Percentiles rank a stretch among this genome's conserved stretches.
Conservation (phyloP, 1,284 basidiomycete genomes). For the Athelia sp. region DNA sequence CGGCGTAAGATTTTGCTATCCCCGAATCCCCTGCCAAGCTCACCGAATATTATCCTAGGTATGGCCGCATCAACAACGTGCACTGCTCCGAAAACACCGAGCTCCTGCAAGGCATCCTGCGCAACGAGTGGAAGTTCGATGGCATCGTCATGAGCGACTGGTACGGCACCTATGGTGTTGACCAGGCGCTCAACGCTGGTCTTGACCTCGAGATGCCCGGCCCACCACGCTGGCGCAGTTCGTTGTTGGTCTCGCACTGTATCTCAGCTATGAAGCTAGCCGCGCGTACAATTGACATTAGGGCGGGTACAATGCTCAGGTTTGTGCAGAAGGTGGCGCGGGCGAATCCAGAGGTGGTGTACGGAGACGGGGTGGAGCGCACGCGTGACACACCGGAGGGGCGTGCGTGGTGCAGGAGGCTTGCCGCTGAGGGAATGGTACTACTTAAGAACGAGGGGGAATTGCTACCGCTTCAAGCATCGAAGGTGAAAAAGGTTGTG, state of each 20-base stretch:
- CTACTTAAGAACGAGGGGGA: conserved; percentile 62
- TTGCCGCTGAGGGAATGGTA: conserved; percentile 64
- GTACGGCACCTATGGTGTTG: conserved; percentile 61
- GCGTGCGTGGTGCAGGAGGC: conserved; percentile 46
- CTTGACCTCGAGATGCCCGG: conserved; percentile 72
- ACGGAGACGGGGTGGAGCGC: conserved; percentile 58
- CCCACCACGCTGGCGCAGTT: conserved; percentile 57
- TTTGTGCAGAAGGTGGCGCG: conserved; percentile 58
- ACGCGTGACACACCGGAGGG: conserved; percentile 52
- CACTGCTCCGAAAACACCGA: conserved; percentile 59
- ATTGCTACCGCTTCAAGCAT: conserved; percentile 49
- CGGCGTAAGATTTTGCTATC: conserved; percentile 36
- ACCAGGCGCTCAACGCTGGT: conserved; percentile 57
- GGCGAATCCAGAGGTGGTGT: conserved; percentile 56
- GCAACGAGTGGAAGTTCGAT: conserved; percentile 64
- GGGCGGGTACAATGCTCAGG: conserved; percentile 47
- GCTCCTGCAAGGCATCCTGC: conserved; percentile 53
- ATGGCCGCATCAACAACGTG: conserved; percentile 57
- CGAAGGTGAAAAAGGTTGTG: conserved; percentile 52
- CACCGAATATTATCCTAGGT: conserved; percentile 30
- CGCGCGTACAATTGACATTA: conserved; percentile 46
- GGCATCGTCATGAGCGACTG: conserved; percentile 67
- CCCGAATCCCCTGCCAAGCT: conserved; percentile 2
- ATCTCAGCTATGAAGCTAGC: conserved; percentile 55
- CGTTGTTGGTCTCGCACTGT: conserved; percentile 47